A percentile compares a stretch with the other conserved stretches of the same genome.
Conservation (phyloP, 177 flowering plant species). For the Vitis hybrid region DNA sequence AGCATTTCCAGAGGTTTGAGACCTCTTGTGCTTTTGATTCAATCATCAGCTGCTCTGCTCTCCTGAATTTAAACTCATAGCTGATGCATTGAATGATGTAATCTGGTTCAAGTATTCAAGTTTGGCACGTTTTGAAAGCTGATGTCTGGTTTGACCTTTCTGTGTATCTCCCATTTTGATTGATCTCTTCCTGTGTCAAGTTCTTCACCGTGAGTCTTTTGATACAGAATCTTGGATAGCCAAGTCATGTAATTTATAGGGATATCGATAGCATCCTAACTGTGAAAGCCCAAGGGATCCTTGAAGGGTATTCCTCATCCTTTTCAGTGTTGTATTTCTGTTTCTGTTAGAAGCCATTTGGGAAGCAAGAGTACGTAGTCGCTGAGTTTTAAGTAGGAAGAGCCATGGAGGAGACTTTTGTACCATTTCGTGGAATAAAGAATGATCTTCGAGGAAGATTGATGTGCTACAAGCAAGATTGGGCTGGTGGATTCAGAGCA, state of each 20-base stretch:
- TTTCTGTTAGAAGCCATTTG: too few relatives aligned
- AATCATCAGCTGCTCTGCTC: background rate
- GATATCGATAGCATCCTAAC: background rate
- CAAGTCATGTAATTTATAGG: slow-evolving; percentile 21
- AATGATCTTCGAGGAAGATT: slow-evolving; percentile 82
- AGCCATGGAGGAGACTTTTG: slow-evolving; percentile 90
- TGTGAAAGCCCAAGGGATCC: background rate
- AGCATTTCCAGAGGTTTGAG: too few relatives aligned
- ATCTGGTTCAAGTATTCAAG: background rate
- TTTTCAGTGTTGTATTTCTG: background rate
- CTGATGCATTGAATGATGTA: slow-evolving; percentile 9
- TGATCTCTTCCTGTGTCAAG: background rate
- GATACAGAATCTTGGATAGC: background rate
- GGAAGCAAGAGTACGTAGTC: background rate
- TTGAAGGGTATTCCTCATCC: background rate
- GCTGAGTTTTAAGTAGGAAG: background rate
- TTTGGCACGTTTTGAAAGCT: too few relatives aligned
- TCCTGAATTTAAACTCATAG: background rate
- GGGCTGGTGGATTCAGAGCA: slow-evolving; percentile 86
- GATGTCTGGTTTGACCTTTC: too few relatives aligned
- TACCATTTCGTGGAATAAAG: slow-evolving; percentile 88
- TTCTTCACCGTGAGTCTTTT: background rate
- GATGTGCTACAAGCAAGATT: slow-evolving; percentile 94
- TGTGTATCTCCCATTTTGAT: too few relatives aligned
- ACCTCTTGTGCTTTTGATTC: too few relatives aligned